phyloP scores from a whole-genome alignment of 2,329 filamentous ascomycete species.

The Ascochyta fabae region DNA sequence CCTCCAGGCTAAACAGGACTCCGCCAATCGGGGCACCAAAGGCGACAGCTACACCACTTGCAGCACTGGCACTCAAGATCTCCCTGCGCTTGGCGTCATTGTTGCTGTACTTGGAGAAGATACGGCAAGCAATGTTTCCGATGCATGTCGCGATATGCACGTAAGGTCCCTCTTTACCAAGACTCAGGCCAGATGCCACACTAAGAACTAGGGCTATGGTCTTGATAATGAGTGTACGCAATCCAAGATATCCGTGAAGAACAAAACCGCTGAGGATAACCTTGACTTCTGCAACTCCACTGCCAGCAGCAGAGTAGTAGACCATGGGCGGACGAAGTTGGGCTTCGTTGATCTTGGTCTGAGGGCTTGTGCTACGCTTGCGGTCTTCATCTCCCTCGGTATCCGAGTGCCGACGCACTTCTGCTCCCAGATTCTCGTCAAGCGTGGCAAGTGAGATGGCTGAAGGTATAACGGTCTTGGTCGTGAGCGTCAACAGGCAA shows the following conservation, averaged over 20 bases:
- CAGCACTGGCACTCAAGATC: conserved; percentile 89
- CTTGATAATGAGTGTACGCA: conserved; percentile 87
- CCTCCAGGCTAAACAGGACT: conserved; percentile 90
- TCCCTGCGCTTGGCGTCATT: conserved; percentile 96
- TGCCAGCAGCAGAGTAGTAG: conserved; percentile 95
- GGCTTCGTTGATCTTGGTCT: conserved; percentile 49
- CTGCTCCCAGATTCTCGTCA: conserved; percentile 88
- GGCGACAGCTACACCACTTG: conserved; percentile 89
- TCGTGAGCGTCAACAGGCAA: conserved; percentile 81
- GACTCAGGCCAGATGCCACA: conserved; percentile 88
- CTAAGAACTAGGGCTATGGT: conserved; percentile 82
- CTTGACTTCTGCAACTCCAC: conserved; percentile 94
- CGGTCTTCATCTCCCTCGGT: conserved; percentile 53
- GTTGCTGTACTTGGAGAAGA: conserved; percentile 92
- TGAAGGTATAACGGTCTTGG: conserved; percentile 93
- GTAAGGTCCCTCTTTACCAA: conserved; percentile 93
- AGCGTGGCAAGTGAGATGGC: conserved; percentile 84
- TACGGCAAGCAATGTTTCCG: conserved; percentile 90
- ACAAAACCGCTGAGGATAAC: conserved; percentile 99
- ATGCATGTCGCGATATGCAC: conserved; percentile 97
- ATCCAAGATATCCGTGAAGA: conserved; percentile 89
- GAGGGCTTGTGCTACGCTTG: conserved; percentile 51
- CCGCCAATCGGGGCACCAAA: conserved; percentile 92
- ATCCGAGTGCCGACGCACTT: conserved; percentile 46
- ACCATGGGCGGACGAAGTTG: conserved; percentile 72